Evolutionary conservation across 2,329 filamentous ascomycete species (phyloP).

Genomic region (Ramichloridium luteum): DNA sequence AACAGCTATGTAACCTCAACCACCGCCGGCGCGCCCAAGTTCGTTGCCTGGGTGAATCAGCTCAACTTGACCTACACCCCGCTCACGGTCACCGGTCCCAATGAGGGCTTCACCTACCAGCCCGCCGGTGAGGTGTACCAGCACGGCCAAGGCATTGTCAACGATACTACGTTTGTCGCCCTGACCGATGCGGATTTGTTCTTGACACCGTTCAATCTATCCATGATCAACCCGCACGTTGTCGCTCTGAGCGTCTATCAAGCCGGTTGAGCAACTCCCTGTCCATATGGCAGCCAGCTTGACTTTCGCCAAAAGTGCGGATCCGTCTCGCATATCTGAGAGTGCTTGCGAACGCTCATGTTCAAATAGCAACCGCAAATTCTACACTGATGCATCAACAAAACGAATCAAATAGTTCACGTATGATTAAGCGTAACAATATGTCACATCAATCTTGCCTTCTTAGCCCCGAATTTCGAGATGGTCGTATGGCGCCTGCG

Average conservation of each 20-base stretch:
- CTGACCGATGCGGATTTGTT: constrained; percentile 57
- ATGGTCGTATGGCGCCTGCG: no score
- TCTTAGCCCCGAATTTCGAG: no score
- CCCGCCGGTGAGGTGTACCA: constrained; percentile 56
- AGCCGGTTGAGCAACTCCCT: constrained; percentile 60
- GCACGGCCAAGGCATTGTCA: constrained; percentile 53
- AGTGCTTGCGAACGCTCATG: no score
- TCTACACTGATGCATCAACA: no score
- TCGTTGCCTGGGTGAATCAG: constrained; percentile 65
- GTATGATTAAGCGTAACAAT: no score
- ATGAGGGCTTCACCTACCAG: constrained; percentile 57
- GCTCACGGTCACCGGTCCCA: constrained; percentile 51
- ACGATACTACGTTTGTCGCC: constrained; percentile 68
- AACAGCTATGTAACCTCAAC: constrained; percentile 63
- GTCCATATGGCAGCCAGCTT: no score
- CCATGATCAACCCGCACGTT: constrained; percentile 62
- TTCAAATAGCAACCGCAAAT: no score
- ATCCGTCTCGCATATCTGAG: no score
- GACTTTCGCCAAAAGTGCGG: no score
- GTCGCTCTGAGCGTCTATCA: constrained; percentile 64
- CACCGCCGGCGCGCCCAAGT: constrained; percentile 46
- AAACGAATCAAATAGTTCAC: no score
- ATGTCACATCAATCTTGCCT: no score
- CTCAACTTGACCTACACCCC: constrained; percentile 44
- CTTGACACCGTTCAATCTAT: constrained; percentile 66